Evolutionary conservation across 345 rosid genomes (phyloP).

Genomic region (Brassica nigra): DNA sequence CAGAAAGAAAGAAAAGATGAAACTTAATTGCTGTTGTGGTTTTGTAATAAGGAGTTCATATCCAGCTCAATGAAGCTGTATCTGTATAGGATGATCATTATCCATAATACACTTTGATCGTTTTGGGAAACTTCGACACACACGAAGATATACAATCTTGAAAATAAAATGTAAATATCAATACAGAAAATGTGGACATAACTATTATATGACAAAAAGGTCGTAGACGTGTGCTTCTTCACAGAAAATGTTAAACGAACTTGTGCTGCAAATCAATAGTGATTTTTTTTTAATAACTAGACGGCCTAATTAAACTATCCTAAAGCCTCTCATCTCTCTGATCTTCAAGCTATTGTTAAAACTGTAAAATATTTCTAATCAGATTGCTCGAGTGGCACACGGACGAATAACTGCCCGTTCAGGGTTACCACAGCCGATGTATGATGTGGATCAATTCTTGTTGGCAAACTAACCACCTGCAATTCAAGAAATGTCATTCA

Average conservation of each 20-base stretch:
- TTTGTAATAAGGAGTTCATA: not conserved
- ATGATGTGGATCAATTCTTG: constrained; percentile 80
- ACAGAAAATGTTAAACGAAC: too few species aligned
- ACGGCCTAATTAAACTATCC: too few species aligned
- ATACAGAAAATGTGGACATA: not conserved
- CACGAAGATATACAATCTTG: too few species aligned
- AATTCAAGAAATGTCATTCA: not conserved
- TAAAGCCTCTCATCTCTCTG: not conserved
- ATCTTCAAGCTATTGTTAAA: constrained; percentile 27
- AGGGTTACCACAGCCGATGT: constrained; percentile 89
- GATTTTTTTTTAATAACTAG: too few species aligned
- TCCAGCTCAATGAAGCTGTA: not conserved
- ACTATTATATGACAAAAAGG: too few species aligned
- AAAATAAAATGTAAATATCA: too few species aligned
- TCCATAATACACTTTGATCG: too few species aligned
- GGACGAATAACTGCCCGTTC: constrained; percentile 79
- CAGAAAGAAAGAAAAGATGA: too few species aligned
- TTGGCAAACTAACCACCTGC: constrained; percentile 80
- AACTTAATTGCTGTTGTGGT: not conserved
- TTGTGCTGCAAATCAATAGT: too few species aligned
- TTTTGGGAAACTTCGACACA: not conserved
- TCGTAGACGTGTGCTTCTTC: too few species aligned
- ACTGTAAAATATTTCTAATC: constrained; percentile 34
- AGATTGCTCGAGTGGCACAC: constrained; percentile 69
- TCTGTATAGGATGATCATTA: not conserved